phyloP scores from a whole-genome alignment of 2,329 filamentous ascomycete genomes.

The Hypoxylon sp. region DNA sequence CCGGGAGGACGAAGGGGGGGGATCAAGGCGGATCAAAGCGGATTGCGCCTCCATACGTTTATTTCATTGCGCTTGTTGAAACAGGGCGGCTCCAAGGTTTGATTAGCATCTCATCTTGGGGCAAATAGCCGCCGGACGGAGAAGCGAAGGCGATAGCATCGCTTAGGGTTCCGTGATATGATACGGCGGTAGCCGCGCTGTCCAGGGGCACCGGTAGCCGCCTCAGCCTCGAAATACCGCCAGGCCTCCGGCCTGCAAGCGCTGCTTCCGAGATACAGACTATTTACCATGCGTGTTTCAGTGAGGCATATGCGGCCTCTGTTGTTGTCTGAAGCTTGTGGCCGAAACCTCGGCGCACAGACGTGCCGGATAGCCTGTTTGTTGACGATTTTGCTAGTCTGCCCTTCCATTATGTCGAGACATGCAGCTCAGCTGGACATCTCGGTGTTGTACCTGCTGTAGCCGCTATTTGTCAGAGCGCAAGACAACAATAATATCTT shows the following conservation, averaged over 20 bases:
- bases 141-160: constrained; percentile 6
- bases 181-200: constrained; percentile 40
- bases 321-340: constrained; percentile 34
- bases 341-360: constrained; percentile 29
- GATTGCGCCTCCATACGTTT: constrained; percentile 1
- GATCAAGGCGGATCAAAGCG: constrained; percentile 1
- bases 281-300: constrained; percentile 24
- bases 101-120: constrained; percentile 1
- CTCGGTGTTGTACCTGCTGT: constrained; percentile 27
- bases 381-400: constrained; percentile 24
- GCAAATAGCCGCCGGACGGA: neutral
- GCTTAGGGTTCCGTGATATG: constrained; percentile 9
- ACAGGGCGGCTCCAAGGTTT: constrained; percentile 31
- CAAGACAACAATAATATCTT: constrained; percentile 38
- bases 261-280: neutral
- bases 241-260: constrained; percentile 39
- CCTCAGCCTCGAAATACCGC: constrained; percentile 45
- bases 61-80: constrained; percentile 37
- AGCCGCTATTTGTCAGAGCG: constrained; percentile 35
- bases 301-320: constrained; percentile 13
- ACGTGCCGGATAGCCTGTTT: constrained; percentile 18
- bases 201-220: constrained; percentile 29
- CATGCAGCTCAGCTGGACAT: constrained; percentile 42
- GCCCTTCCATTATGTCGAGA: constrained; percentile 43
- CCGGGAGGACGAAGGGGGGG: neutral